Evolutionary conservation across 2,329 filamentous ascomycete genomes (phyloP).

Genomic region (Colletotrichum sp.): DNA sequence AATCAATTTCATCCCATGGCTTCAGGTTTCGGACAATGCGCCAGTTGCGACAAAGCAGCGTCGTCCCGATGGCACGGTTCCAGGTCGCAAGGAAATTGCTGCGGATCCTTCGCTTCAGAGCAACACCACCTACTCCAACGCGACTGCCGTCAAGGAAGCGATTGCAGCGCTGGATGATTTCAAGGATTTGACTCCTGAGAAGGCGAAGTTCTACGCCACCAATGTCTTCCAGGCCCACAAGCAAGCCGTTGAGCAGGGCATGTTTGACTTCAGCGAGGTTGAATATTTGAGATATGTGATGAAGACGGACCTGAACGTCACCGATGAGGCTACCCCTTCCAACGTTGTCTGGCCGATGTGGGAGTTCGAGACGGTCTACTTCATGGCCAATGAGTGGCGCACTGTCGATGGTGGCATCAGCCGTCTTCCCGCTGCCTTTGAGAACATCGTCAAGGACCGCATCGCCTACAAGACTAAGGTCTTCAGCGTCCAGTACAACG

Average conservation of each 20-base stretch:
- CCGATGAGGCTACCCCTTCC: slow-evolving; percentile 35
- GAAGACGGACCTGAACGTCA: slow-evolving; percentile 38
- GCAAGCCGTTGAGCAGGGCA: slow-evolving; percentile 29
- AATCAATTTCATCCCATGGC: slow-evolving; percentile 47
- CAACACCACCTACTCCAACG: slow-evolving; percentile 26
- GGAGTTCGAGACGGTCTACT: slow-evolving; percentile 33
- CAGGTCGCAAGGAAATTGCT: slow-evolving; percentile 27
- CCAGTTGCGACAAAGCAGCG: slow-evolving; percentile 27
- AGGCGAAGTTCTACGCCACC: slow-evolving; percentile 24
- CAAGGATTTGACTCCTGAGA: slow-evolving; percentile 26
- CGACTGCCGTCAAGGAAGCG: slow-evolving; percentile 27
- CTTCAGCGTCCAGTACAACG: slow-evolving; percentile 27
- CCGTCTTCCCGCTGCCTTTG: slow-evolving; percentile 38
- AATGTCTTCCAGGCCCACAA: slow-evolving; percentile 36
- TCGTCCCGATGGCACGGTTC: slow-evolving; percentile 32
- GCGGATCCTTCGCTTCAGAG: slow-evolving; percentile 22
- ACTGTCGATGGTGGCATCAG: slow-evolving; percentile 38
- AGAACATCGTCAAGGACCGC: slow-evolving; percentile 32
- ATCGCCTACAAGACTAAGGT: slow-evolving; percentile 27
- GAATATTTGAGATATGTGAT: slow-evolving; percentile 37
- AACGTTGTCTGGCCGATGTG: slow-evolving; percentile 31
- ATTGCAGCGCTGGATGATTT: slow-evolving; percentile 29
- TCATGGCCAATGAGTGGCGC: slow-evolving; percentile 28
- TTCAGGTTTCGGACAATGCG: slow-evolving; percentile 40
- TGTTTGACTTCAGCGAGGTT: slow-evolving; percentile 35